Evolutionary conservation across 2,329 filamentous ascomycete species (phyloP).

Genomic region (Fusarium fracticaudum): DNA sequence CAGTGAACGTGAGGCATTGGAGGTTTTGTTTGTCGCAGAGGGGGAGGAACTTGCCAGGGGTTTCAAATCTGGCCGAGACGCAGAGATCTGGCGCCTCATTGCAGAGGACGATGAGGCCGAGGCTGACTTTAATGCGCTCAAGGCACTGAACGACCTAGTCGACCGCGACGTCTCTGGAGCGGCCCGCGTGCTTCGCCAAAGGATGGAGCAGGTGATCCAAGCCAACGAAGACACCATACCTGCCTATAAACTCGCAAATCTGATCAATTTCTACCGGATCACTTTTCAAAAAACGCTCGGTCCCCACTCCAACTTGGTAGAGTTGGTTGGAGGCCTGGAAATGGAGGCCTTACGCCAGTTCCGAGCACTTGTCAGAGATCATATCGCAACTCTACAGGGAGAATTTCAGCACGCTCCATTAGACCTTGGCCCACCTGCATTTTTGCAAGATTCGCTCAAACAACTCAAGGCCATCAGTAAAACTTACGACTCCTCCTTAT

Average conservation of each 20-base stretch:
- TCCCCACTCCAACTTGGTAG: slow-evolving; percentile 72
- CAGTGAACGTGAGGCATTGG: slow-evolving; percentile 90
- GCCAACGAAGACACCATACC: slow-evolving; percentile 90
- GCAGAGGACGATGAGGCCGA: slow-evolving; percentile 64
- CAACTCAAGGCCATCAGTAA: slow-evolving; percentile 82
- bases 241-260: slow-evolving; percentile 88
- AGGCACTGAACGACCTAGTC: slow-evolving; percentile 85
- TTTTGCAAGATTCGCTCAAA: slow-evolving; percentile 82
- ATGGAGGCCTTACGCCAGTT: slow-evolving; percentile 85
- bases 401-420: slow-evolving; percentile 75
- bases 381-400: slow-evolving; percentile 77
- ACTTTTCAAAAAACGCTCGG: slow-evolving; percentile 87
- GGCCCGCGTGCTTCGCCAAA: slow-evolving; percentile 83
- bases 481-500: slow-evolving; percentile 85
- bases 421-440: slow-evolving; percentile 82
- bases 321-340: slow-evolving; percentile 74
- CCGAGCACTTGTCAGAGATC: slow-evolving; percentile 80
- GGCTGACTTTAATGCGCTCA: slow-evolving; percentile 78
- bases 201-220: slow-evolving; percentile 91
- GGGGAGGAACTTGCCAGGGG: slow-evolving; percentile 88
- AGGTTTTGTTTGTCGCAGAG: slow-evolving; percentile 89
- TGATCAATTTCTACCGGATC: slow-evolving; percentile 86
- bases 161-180: slow-evolving; percentile 86
- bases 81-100: slow-evolving; percentile 82
- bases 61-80: slow-evolving; percentile 80